Base-by-base conservation (phyloP, 331 rosid genomes). In the Malus hybrid region DNA sequence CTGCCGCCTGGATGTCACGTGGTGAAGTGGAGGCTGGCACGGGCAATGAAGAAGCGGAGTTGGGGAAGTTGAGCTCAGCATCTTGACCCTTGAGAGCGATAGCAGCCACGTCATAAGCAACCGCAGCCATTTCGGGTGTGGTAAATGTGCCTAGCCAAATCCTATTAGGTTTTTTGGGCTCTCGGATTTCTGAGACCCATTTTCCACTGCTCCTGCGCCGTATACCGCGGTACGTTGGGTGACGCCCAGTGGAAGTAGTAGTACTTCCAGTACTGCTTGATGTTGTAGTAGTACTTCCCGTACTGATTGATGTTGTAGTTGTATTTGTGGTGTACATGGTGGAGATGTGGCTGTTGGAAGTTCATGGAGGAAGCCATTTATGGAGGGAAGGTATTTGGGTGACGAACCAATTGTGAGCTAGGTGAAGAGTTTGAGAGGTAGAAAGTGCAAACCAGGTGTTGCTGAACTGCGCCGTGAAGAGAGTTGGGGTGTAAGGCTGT, bases 151-250 rank as follows among this genome's bases (percentile, higher is more conserved):
- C 98, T 64, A 91, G 82, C 98, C 98, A 94, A 34, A 94, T 94
- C 68, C 97, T 85, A 64, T 90, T 91, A 0, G 98, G 97, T 75
- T 94, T 91, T 50, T 75, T 88, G 0, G 98, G 98, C 80, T 91
- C 97, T 0, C 98, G 83, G 46, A 94, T 94, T 81, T 94, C 99
- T 0, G 96, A 94, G 24, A 94, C 99, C 97, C 99, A 94, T 82
- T 94, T 92, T 1, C 97, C 99, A 10, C 85, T 90, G 70, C 85
- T 88, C 72, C 99, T 77, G 22, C 90, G 96, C 81, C 97, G 79
- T 32, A 94, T 91, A 14, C 99, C 97, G 0, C 96, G 87, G 77
- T 88, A 94, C 36, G 73, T 78, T 0, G 93, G 90, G 86, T 85
- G 89, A 24, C 89, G 86, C 4, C 90, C 1, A 78, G 53, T 2